Conservation (phyloP, 163 green algal genomes). For the Chloroidium sp. region DNA sequence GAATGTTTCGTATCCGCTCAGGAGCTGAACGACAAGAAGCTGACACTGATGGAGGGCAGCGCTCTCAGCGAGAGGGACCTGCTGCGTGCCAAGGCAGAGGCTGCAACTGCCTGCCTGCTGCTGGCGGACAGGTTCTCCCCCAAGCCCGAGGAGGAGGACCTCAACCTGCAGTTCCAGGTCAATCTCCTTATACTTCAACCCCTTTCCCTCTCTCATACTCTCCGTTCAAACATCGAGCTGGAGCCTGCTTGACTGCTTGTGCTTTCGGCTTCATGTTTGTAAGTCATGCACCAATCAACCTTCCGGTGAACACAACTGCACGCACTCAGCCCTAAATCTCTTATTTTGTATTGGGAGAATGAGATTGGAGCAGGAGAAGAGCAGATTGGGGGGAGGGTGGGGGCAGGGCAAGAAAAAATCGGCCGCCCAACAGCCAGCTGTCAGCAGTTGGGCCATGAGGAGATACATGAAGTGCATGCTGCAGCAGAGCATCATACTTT, state of each 20-base stretch:
- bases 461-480: no score
- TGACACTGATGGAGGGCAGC: conserved; percentile 68
- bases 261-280: no score
- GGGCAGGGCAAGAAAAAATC: no score
- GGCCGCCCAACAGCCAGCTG: no score
- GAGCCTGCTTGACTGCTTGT: background rate
- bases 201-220: background rate
- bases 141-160: conserved; percentile 59
- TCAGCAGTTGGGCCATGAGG: no score
- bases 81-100: conserved; percentile 31
- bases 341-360: no score
- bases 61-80: conserved; percentile 63
- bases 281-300: no score
- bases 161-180: conserved; percentile 69
- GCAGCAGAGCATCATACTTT: no score
- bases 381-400: no score
- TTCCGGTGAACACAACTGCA: no score
- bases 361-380: no score
- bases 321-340: no score
- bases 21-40: conserved; percentile 64
- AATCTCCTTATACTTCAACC: background rate
- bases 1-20: conserved; percentile 13
- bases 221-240: background rate
- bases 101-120: conserved; percentile 42
- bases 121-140: conserved; percentile 58